phyloP scores from a whole-genome alignment of 176 grass and related monocot genomes.

The Lolium rigidum region DNA sequence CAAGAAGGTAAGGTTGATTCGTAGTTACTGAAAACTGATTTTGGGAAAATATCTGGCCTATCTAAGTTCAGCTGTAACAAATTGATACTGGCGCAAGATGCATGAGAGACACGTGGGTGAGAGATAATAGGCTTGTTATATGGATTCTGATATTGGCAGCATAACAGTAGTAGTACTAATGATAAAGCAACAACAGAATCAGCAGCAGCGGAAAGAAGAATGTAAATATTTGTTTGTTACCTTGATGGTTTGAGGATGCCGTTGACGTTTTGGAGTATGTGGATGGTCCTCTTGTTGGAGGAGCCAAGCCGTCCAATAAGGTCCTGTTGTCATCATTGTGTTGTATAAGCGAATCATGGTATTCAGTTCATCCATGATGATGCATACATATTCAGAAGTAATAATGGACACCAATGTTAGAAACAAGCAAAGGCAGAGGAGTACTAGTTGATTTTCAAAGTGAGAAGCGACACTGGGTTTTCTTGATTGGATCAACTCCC shows the following conservation, averaged over 20 bases:
- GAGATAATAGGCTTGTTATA: too few relatives aligned
- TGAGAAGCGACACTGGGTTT: too few relatives aligned
- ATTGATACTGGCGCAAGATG: too few relatives aligned
- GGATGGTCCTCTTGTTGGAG: conserved; percentile 66
- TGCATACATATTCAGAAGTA: neutral
- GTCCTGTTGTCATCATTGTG: conserved; percentile 36
- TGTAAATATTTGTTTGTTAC: conserved; percentile 15
- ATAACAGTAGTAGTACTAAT: neutral
- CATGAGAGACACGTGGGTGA: too few relatives aligned
- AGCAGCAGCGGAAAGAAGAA: neutral
- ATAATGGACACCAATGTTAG: too few relatives aligned
- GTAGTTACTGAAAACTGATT: too few relatives aligned
- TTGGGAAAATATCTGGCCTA: too few relatives aligned
- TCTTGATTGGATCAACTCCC: too few relatives aligned
- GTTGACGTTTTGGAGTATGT: conserved; percentile 66
- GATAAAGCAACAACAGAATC: neutral
- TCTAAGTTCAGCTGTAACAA: too few relatives aligned
- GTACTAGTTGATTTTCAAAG: too few relatives aligned
- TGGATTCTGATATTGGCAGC: neutral
- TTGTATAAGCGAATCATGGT: neutral
- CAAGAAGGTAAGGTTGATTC: too few relatives aligned
- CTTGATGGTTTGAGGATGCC: conserved; percentile 83
- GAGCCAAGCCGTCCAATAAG: conserved; percentile 56
- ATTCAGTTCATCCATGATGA: neutral
- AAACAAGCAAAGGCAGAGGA: too few relatives aligned